A percentile compares a stretch with the other conserved stretches of the same genome.
phyloP scores from a whole-genome alignment of 2,329 filamentous ascomycete genomes.

The Aspergillus persii region DNA sequence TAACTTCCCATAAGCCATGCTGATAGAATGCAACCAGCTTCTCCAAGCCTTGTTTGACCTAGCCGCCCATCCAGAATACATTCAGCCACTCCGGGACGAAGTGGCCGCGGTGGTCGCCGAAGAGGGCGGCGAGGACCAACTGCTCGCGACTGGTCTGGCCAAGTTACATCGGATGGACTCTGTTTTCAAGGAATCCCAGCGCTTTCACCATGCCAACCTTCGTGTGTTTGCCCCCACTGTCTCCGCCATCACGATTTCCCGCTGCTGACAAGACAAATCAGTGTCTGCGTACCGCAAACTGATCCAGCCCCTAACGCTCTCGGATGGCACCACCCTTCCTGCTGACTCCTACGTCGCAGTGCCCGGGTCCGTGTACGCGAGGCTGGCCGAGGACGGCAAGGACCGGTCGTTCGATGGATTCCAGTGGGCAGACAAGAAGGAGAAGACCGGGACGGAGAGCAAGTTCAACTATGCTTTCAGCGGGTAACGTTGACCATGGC shows the following conservation, averaged over 20 bases:
- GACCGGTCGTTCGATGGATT: background rate
- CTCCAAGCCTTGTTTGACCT: background rate
- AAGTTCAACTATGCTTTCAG: background rate
- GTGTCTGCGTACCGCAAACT: background rate
- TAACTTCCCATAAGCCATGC: background rate
- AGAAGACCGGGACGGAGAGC: background rate
- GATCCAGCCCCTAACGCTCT: background rate
- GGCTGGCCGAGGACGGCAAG: background rate
- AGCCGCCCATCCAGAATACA: background rate
- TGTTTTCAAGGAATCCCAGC: background rate
- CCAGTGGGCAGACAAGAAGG: background rate
- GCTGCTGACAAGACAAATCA: background rate
- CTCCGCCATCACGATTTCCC: background rate
- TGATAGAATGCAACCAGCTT: background rate
- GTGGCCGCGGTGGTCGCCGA: background rate
- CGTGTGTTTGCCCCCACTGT: background rate
- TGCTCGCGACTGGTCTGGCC: background rate
- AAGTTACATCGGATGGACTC: background rate
- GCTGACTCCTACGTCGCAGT: background rate
- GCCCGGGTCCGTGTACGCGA: background rate
- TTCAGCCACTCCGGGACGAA: background rate
- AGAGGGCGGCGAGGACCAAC: background rate
- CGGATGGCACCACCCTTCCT: background rate
- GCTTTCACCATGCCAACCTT: background rate
- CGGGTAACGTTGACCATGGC: too few species aligned